A percentile compares a stretch with the other conserved stretches of the same genome.
phyloP scores from a whole-genome alignment of 2,329 filamentous ascomycete genomes.

The Hypoxylon sp. region DNA sequence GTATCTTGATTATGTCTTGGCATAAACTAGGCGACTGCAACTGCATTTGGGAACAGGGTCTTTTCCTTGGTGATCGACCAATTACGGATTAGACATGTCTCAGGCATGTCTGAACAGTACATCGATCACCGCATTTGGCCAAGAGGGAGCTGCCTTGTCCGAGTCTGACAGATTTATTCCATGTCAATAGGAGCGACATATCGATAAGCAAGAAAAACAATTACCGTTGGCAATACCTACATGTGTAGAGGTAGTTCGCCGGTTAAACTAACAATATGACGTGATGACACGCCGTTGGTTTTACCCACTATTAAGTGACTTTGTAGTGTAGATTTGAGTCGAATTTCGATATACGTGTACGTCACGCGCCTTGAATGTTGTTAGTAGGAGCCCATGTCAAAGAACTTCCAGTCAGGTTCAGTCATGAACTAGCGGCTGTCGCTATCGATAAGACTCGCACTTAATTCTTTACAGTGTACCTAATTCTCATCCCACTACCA shows the following conservation, averaged over 20 bases:
- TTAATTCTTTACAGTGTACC: slow-evolving; percentile 10
- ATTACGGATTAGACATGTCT: slow-evolving; percentile 29
- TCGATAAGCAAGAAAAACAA: slow-evolving; percentile 20
- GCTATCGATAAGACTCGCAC: slow-evolving; percentile 32
- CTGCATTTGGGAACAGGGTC: slow-evolving; percentile 29
- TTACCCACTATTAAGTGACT: too few relatives aligned
- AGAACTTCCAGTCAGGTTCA: background rate
- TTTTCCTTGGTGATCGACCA: slow-evolving; percentile 27
- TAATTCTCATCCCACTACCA: slow-evolving; percentile 10
- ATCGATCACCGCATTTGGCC: background rate
- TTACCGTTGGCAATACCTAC: background rate
- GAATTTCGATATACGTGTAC: background rate
- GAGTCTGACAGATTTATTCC: background rate
- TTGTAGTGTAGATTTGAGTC: too few relatives aligned
- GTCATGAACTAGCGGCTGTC: background rate
- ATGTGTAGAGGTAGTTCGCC: background rate
- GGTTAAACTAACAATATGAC: slow-evolving; percentile 12
- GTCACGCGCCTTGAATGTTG: background rate
- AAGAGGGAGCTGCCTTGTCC: background rate
- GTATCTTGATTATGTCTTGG: slow-evolving; percentile 38
- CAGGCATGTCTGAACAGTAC: slow-evolving; percentile 28
- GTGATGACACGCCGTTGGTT: slow-evolving; percentile 1
- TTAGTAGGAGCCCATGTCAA: background rate
- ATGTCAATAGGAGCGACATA: background rate
- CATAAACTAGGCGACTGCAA: slow-evolving; percentile 22